Evolutionary conservation across 1,284 basidiomycete genomes (phyloP).

Genomic region (Hymenochaete sp.): DNA sequence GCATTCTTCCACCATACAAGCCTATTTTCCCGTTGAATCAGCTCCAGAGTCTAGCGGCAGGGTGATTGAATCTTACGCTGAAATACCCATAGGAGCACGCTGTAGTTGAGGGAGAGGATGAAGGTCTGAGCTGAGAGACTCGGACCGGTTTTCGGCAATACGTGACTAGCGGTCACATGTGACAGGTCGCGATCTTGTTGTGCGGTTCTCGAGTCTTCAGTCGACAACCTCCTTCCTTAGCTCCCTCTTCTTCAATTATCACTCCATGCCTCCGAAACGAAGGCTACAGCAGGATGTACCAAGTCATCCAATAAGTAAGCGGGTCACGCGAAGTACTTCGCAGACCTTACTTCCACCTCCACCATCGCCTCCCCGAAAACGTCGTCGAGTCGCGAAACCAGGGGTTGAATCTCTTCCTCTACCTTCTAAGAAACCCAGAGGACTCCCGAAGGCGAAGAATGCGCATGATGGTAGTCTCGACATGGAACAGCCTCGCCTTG

Average conservation of each 20-base stretch:
- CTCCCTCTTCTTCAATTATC: conserved; percentile 24
- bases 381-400: background rate
- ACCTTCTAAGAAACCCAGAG: no score
- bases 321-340: conserved; percentile 22
- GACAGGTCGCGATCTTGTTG: conserved; percentile 18
- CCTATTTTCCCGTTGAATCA: conserved; percentile 28
- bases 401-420: background rate
- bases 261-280: conserved; percentile 36
- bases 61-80: conserved; percentile 36
- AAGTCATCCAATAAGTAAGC: conserved; percentile 19
- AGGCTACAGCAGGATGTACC: conserved; percentile 28
- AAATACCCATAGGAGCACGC: conserved; percentile 47
- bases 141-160: background rate
- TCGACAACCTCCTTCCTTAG: no score
- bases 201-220: no score
- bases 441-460: background rate
- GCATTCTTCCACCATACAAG: conserved; percentile 74
- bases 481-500: background rate
- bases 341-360: background rate
- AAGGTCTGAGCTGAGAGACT: background rate
- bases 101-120: background rate
- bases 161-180: conserved; percentile 8
- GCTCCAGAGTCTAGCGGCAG: conserved; percentile 14
- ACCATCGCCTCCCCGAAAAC: conserved; percentile 3
- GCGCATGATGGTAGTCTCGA: background rate